Evolutionary conservation across 2,329 filamentous ascomycete species (phyloP).

Genomic region (Arthroderma sp.): DNA sequence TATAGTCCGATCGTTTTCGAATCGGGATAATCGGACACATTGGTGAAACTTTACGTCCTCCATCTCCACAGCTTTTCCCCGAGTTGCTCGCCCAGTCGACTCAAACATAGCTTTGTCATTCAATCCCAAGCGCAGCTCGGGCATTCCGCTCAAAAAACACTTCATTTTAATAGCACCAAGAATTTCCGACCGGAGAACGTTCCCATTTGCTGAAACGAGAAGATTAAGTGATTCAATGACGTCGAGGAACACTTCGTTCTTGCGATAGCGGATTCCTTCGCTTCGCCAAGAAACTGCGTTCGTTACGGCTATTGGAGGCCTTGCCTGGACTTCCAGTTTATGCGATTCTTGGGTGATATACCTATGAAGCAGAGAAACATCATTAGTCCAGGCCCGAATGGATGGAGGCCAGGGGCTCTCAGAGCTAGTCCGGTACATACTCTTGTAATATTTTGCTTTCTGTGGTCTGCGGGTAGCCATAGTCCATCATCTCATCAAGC

Average conservation of each 20-base stretch:
- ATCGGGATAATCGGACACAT: slow-evolving; percentile 85
- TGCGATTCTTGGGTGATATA: slow-evolving; percentile 99
- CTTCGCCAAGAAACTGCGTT: slow-evolving; percentile 97
- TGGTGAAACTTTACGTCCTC: slow-evolving; percentile 99
- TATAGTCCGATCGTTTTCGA: slow-evolving; percentile 97
- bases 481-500: slow-evolving; percentile 99
- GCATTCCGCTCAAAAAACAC: slow-evolving; percentile 97
- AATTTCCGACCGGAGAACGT: slow-evolving; percentile 91
- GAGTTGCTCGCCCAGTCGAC: slow-evolving; percentile 81
- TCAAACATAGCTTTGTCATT: slow-evolving; percentile 99
- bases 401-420: no score
- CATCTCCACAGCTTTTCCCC: slow-evolving; percentile 98
- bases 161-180: slow-evolving; percentile 98
- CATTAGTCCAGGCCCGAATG: not conserved
- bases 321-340: slow-evolving; percentile 91
- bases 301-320: slow-evolving; percentile 92
- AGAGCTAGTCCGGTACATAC: slow-evolving; percentile 22
- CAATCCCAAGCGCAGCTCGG: slow-evolving; percentile 79
- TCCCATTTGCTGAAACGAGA: slow-evolving; percentile 84
- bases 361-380: slow-evolving; percentile 21
- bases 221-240: slow-evolving; percentile 95
- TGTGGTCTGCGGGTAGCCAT: slow-evolving; percentile 96
- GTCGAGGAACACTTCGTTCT: slow-evolving; percentile 98
- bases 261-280: slow-evolving; percentile 94
- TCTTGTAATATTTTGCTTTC: slow-evolving; percentile 98